Base-by-base conservation (phyloP, 306 rosid species). In the Luffa acutangula region DNA sequence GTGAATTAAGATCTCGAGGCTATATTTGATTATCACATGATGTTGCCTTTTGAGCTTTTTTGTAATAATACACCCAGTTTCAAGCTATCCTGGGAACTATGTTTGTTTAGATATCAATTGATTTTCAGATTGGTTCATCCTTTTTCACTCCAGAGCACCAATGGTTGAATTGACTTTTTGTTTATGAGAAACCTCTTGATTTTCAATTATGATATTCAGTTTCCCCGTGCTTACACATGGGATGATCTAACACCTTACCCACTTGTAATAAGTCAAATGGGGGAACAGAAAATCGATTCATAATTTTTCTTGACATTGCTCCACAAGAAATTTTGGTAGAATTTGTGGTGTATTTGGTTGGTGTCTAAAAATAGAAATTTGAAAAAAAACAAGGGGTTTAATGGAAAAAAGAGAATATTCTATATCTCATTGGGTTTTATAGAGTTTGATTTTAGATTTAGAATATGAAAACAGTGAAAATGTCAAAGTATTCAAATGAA, bases 11-110 rank as follows among this genome's bases (percentile, higher is more conserved):
- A 84, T 80, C 56, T 17, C 64, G 81, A 76, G 81, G 78, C 75
- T 56, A 80, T 87, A 65, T 76, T 72, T 84, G 88, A 84, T 86
- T 74, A 84, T 87, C 66, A 48, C 66, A 48, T 49, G 86, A 83
- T 51, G 85, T 83, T 75, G 52, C 85, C 76, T 81, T 81, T 79
- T 56, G 87, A 73, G 83, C 63, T 39, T 63, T 81, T 77, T 70
- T 77, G 66, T 81, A 94, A 94, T 90, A 94, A 92, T 87, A 78
- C 15, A 82, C 43, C 87, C 79, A 64, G 80, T 76, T 60, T 81
- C 77, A 74, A 78, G 37, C 81, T 76, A 3, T 79, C 79, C 86
- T 75, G 87, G 91, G 85, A 84, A 80, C 83, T 58, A 48, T 49
- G 78, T 73, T 73, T 73, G 77, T 46, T 48, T 49, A 73, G 77